Evolutionary conservation across 352 stramenopile species (phyloP), one percentile per base, ranked within the genome.

Genomic region (Phytopythium litorale): DNA sequence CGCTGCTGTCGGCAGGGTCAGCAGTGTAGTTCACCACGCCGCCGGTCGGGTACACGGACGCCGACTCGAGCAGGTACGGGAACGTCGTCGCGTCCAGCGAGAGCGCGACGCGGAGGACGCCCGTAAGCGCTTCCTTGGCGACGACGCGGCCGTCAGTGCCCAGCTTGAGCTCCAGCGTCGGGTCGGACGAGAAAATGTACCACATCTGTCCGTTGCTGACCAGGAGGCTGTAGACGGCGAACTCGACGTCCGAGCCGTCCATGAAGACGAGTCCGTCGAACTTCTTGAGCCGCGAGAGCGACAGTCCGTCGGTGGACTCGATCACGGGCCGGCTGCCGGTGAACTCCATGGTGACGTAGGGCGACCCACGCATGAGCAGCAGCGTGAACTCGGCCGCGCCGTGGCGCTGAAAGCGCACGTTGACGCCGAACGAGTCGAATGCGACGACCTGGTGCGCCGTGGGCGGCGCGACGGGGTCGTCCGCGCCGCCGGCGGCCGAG

Each of bases 331-430:
- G 69, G 45, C 71, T 78, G 60, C 63, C 63, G 11, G 56, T 66
- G 64, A 76, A 96, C 50, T 94, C 78, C 54, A 89, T 70, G 5
- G 87, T 94, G 12, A 94, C 51, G 58, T 91, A 96, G 33, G 87
- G 87, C 60, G 85, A 94, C 21, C 85, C 86, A 32, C 86, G 81
- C 63, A 92, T 83, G 25, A 96, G 72, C 43, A 79, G 72, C 7
- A 79, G 64, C 33, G 69, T 67, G 64, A 91, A 94, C 49, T 76
- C 67, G 19, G 79, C 69, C 0, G 65, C 30, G 4, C 71, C 21
- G 30, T 70, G 63, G 32, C 71, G 49, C 32, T 67, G 76, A 70
- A 94, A 92, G 61, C 71, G 68, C 62, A 92, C 63, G 2, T 74
- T 82, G 18, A 86, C 78, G 61, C 82, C 86, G 50, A 94, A 79